These are phyloP conservation scores for Prinsepia uniflora DNA, from an alignment of 306 rosid species.

Conservation along the genomic window DNA sequence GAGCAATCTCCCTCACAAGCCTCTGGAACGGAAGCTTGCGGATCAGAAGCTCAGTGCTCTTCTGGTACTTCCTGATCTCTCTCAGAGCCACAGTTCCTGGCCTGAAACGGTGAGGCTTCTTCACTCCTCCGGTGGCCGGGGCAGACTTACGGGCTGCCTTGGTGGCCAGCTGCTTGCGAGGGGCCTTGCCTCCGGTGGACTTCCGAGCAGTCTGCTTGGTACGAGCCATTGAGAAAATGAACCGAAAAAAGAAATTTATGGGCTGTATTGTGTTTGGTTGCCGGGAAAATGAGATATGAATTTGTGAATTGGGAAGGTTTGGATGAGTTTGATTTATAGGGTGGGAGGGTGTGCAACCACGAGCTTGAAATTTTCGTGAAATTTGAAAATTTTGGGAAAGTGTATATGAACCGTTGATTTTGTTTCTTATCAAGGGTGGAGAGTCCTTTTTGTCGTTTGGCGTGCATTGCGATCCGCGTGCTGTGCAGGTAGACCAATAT, in stretches of 20 bases:
- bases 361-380: not conserved
- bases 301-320: not conserved
- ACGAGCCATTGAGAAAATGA: constrained; percentile 19
- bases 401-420: not conserved
- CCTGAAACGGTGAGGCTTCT: constrained; percentile 35
- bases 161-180: constrained; percentile 32
- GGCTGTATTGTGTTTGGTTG: not conserved
- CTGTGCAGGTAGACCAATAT: not conserved
- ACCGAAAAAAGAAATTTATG: no score
- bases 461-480: not conserved
- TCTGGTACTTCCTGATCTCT: constrained; percentile 34
- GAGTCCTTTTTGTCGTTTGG: not conserved
- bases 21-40: constrained; percentile 36
- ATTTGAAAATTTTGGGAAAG: not conserved
- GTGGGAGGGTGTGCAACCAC: not conserved
- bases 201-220: constrained; percentile 37
- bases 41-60: constrained; percentile 33
- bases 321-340: not conserved
- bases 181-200: constrained; percentile 37
- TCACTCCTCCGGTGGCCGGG: constrained; percentile 35
- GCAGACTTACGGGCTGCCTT: constrained; percentile 34
- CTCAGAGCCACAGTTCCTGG: constrained; percentile 37
- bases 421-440: not conserved
- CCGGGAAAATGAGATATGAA: not conserved
- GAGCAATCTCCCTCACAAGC: constrained; percentile 34